phyloP scores from a whole-genome alignment of 768 basidiomycete species.

The Amanita muscaria region DNA sequence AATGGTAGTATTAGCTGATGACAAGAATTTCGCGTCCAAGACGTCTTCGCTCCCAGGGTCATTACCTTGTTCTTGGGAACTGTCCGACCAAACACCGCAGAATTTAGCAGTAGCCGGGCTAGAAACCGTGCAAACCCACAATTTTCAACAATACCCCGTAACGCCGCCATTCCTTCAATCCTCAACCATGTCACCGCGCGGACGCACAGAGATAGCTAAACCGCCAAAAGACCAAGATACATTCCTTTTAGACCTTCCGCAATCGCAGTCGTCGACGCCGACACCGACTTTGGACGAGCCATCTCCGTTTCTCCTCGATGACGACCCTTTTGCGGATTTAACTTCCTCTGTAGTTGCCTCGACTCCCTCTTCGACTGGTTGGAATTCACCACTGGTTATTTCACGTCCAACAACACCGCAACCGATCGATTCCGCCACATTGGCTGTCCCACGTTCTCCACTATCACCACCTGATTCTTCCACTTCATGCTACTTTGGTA shows the following conservation, averaged over 20 bases:
- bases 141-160: conserved; percentile 3
- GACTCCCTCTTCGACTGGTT: conserved; percentile 8
- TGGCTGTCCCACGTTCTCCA: conserved; percentile 9
- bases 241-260: too few species aligned
- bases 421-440: not conserved
- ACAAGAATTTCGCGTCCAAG: not conserved
- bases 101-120: too few species aligned
- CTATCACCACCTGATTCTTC: conserved; percentile 10
- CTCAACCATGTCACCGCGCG: not conserved
- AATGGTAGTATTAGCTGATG: not conserved
- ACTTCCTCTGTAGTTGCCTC: conserved; percentile 6
- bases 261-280: not conserved
- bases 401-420: conserved; percentile 40
- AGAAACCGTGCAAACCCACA: not conserved
- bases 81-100: too few species aligned
- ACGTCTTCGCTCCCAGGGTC: conserved; percentile 1
- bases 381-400: conserved; percentile 24
- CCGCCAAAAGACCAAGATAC: too few species aligned
- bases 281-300: not conserved
- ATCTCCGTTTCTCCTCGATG: conserved; percentile 7
- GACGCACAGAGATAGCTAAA: not conserved
- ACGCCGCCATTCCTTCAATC: conserved; percentile 2
- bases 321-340: conserved; percentile 8
- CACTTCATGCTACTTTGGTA: conserved; percentile 6
- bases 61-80: not conserved